Evolutionary conservation across 139 green algal species (phyloP), one percentile per base, ranked within the genome.

Genomic region (Chlorella sorokiniana): DNA sequence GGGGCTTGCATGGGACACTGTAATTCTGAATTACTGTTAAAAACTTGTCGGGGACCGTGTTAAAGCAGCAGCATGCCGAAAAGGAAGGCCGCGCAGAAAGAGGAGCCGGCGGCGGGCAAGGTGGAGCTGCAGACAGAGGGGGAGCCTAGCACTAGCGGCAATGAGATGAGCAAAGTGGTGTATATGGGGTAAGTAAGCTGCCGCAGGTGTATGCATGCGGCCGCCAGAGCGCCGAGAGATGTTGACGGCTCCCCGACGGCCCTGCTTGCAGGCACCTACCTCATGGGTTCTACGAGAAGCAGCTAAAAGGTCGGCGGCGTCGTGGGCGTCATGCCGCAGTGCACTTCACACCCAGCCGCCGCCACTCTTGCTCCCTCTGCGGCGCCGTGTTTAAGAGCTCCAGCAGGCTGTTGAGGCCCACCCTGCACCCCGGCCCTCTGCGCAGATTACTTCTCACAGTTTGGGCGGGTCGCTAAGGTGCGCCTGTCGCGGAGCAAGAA

Each of bases 281-380:
- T 0, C 95, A 98, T 72, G 95, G 95, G 1, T 98, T 98, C 51
- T 98, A 93, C 59, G 95, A 98, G 85, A 89, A 94, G 35, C 75
- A 97, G 70, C 79, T 98, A 77, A 92, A 95, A 81, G 94, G 94
- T 95, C 59, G 25, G 73, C 22, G 31, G 9, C 1, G 33, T 29
- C 5, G 33, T 4, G 4, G 76, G n/a, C 23, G 62, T 8, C 27
- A 22, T 78, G 76, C 74, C 63, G 61, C 63, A 33, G 64, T 31
- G 56, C 40, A 40, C 4, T 9, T 64, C 25, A 33, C 42, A 7
- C 11, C 48, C 61, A 16, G 42, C 38, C 16, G 48, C 33, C 4
- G 35, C 31, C 67, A 37, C 11, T 54, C 56, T 8, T 35, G 27
- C 40, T 8, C 10, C 2, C 20, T 20, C 8, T 82, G 59, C 56